These are phyloP conservation scores for Camellia lanceoleosa DNA, from an alignment of 148 eudicot genomes.

Conservation along the genomic window DNA sequence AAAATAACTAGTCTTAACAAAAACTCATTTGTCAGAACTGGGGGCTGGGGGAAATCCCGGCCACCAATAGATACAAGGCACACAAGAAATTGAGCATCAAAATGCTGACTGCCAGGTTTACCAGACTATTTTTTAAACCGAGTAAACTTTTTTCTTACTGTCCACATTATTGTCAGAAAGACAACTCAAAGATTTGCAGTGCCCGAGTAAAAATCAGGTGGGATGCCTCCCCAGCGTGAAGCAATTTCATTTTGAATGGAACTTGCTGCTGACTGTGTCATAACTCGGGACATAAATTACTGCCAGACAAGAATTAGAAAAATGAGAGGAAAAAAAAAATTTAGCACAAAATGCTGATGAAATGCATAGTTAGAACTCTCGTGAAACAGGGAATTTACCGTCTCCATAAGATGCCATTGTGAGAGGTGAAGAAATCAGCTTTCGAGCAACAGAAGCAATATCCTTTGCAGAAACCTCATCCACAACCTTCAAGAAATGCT, in stretches of 20 bases:
- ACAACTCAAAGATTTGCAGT: conserved; percentile 10
- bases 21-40: not conserved
- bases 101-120: not conserved
- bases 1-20: not conserved
- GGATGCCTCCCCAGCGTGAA: not conserved
- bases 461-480: conserved; percentile 65
- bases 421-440: conserved; percentile 78
- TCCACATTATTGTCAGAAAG: conserved; percentile 8
- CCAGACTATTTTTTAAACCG: conserved; percentile 11
- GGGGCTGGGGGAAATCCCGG: not conserved
- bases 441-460: conserved; percentile 51
- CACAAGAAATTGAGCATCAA: conserved; percentile 11
- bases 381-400: conserved; percentile 41
- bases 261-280: conserved; percentile 52
- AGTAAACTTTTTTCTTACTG: conserved; percentile 9
- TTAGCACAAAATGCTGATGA: not conserved
- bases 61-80: conserved; percentile 3
- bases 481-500: conserved; percentile 61
- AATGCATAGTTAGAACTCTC: not conserved
- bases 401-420: conserved; percentile 91
- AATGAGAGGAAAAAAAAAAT: not conserved
- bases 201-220: not conserved
- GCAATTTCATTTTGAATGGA: conserved; percentile 35
- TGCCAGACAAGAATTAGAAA: conserved; percentile 29
- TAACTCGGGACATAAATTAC: conserved; percentile 67